Evolutionary conservation across 192 early-diverging fungal species (phyloP), one percentile per base, ranked within the genome.

Genomic region (Pilobolus umbonatus): DNA sequence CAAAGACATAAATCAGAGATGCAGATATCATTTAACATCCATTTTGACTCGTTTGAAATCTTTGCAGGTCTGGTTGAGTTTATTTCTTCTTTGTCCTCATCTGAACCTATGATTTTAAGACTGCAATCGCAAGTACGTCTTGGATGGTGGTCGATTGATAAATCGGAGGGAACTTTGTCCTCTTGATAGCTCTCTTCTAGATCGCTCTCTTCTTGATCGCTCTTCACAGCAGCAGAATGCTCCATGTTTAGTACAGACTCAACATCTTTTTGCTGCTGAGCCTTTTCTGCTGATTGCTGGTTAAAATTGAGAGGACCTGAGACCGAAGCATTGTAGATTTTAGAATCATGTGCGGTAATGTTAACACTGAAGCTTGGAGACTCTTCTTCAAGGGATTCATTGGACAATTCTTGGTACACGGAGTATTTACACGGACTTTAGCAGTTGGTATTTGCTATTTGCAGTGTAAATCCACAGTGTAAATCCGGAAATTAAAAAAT

Each of bases 121-220:
- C 4, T 52, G 29, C 34, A 52, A 26, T 54, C 52, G 35, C 52
- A 54, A 54, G 35, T 54, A 38, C 52, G 52, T 7, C 21, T 34
- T 46, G 44, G 44, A 32, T 34, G 52, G 49, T 52, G 49, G 31
- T 54, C 52, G 52, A 54, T 54, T 34, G 52, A 38, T 54, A 54
- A 12, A 54, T 54, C 52, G 12, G 52, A 54, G 31, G 52, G 52
- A 38, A 54, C 11, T 54, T 32, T 50, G 48, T 50, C 30, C 31
- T 54, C 52, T 54, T 38, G 34, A 5, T 35, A 5, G 11, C 34
- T 35, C 34, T 35, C 34, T 11, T 35, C 34, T 22, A 2, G 17
- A 17, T 51, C 49, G 15, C 26, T 32, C n/a, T 28, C 30, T 32
- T 52, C 30, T n/a, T 52, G 0, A 38, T 32, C 52, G 44, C 44